A percentile compares a stretch with the other conserved stretches of the same genome.
phyloP scores from a whole-genome alignment of 371 early-diverging fungal genomes.

The Syncephalis fuscata region DNA sequence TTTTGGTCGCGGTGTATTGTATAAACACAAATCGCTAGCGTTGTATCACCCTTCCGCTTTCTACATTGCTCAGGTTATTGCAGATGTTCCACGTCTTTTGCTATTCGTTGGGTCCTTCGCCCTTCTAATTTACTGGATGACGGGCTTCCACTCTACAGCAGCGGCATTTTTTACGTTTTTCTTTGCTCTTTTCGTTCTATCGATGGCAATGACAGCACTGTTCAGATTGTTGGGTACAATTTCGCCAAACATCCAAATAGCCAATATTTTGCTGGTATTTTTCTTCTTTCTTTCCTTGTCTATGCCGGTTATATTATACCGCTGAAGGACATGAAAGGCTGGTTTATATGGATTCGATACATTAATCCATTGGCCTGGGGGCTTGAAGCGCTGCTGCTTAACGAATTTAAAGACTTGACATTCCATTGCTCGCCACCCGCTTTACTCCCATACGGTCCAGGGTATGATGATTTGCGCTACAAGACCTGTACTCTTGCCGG shows the following conservation, averaged over 20 bases:
- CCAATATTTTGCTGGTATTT: conserved; percentile 28
- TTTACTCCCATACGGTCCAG: conserved; percentile 36
- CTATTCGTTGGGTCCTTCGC: conserved; percentile 27
- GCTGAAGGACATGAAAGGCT: conserved; percentile 38
- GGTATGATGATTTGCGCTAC: conserved; percentile 27
- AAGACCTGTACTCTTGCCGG: conserved; percentile 44
- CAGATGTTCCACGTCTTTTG: conserved; percentile 23
- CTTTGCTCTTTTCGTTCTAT: conserved; percentile 19
- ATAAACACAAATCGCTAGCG: conserved; percentile 40
- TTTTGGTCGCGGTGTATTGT: conserved; percentile 30
- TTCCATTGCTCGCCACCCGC: conserved; percentile 27
- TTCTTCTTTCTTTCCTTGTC: conserved; percentile 31
- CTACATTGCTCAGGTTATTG: conserved; percentile 27
- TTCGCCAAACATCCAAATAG: conserved; percentile 30
- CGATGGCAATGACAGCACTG: conserved; percentile 34
- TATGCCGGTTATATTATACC: conserved; percentile 51
- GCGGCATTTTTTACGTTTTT: conserved; percentile 32
- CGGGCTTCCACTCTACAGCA: conserved; percentile 25
- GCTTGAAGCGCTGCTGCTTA: conserved; percentile 44
- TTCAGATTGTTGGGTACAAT: conserved; percentile 28
- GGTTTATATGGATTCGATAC: conserved; percentile 57
- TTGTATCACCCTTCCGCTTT: conserved; percentile 39
- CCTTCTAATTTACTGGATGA: conserved; percentile 39
- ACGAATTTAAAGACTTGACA: conserved; percentile 45
- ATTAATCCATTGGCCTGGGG: conserved; percentile 54